Evolutionary conservation across 257 asterid genomes (phyloP).

Genomic region (Solanum tacnaense): DNA sequence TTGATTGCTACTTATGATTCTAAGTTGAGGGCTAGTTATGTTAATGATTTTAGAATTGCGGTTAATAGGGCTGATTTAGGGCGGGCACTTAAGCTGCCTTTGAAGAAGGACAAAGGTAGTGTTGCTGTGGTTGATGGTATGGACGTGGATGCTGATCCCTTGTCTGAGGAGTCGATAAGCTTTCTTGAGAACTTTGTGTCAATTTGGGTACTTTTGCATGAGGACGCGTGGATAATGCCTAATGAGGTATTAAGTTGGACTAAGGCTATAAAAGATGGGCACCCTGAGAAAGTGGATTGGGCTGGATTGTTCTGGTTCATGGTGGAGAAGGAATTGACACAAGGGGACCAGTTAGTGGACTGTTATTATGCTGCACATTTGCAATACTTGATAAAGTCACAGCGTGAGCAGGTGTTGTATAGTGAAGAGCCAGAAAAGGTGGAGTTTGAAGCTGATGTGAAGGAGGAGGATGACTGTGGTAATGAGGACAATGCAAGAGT

Average conservation of each 20-base stretch:
- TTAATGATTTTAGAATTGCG: conserved; percentile 23
- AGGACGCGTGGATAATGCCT: conserved; percentile 72
- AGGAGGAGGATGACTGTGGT: conserved; percentile 7
- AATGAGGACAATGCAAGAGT: background rate
- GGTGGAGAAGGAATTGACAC: conserved; percentile 79
- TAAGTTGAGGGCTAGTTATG: conserved; percentile 34
- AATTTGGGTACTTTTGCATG: conserved; percentile 72
- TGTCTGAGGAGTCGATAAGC: conserved; percentile 40
- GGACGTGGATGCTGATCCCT: conserved; percentile 34
- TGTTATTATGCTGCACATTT: conserved; percentile 82
- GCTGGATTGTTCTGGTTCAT: conserved; percentile 73
- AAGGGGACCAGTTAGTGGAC: conserved; percentile 47
- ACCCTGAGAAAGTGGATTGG: conserved; percentile 90
- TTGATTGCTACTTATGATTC: conserved; percentile 53
- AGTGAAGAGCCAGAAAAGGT: conserved; percentile 14
- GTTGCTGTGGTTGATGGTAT: conserved; percentile 28
- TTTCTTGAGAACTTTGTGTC: conserved; percentile 43
- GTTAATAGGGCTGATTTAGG: conserved; percentile 68
- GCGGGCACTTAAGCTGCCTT: conserved; percentile 52
- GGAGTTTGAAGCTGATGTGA: conserved; percentile 15
- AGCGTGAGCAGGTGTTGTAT: conserved; percentile 28
- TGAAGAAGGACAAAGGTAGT: conserved; percentile 42
- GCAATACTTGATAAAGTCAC: conserved; percentile 61
- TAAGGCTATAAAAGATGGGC: conserved; percentile 53
- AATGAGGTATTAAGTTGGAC: conserved; percentile 51